Evolutionary conservation across 805 yeast genomes (phyloP).

Genomic region (Yueomyces sinensis): DNA sequence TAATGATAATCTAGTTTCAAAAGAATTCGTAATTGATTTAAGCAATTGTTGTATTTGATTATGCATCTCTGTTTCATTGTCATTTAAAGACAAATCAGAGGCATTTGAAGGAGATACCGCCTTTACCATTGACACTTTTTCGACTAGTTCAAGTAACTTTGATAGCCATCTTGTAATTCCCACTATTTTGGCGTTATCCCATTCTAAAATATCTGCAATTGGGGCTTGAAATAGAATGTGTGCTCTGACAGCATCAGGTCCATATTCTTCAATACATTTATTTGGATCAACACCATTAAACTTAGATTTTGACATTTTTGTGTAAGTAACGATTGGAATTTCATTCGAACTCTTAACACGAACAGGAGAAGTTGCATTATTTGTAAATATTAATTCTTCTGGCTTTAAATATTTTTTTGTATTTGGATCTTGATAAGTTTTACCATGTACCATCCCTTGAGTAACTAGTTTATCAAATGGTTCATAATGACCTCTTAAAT

Average conservation of each 20-base stretch:
- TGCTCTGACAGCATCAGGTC: conserved; percentile 91
- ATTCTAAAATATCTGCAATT: conserved; percentile 60
- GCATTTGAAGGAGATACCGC: too few relatives aligned
- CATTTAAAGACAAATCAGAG: conserved; percentile 14
- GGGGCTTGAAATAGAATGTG: conserved; percentile 91
- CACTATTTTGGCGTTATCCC: conserved; percentile 82
- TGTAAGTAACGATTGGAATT: conserved; percentile 46
- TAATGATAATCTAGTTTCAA: conserved; percentile 44
- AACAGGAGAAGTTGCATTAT: conserved; percentile 27
- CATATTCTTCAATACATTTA: conserved; percentile 58
- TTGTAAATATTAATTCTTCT: conserved; percentile 43
- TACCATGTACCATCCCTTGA: conserved; percentile 98
- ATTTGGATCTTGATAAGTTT: conserved; percentile 59
- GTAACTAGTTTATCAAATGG: conserved; percentile 74
- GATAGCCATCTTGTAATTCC: conserved; percentile 84
- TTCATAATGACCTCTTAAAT: conserved; percentile 46
- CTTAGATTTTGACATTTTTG: conserved; percentile 95
- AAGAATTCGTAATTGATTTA: conserved; percentile 42
- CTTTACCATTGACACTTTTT: conserved; percentile 1
- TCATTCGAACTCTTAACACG: conserved; percentile 36
- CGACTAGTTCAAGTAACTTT: conserved; percentile 30
- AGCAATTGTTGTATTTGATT: conserved; percentile 40
- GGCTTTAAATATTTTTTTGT: conserved; percentile 70
- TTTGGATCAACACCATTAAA: conserved; percentile 89
- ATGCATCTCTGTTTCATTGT: conserved; percentile 41